Percentiles rank a stretch among this genome's conserved stretches.
phyloP scores from a whole-genome alignment of 805 yeast genomes.

The Metschnikowia sp. region DNA sequence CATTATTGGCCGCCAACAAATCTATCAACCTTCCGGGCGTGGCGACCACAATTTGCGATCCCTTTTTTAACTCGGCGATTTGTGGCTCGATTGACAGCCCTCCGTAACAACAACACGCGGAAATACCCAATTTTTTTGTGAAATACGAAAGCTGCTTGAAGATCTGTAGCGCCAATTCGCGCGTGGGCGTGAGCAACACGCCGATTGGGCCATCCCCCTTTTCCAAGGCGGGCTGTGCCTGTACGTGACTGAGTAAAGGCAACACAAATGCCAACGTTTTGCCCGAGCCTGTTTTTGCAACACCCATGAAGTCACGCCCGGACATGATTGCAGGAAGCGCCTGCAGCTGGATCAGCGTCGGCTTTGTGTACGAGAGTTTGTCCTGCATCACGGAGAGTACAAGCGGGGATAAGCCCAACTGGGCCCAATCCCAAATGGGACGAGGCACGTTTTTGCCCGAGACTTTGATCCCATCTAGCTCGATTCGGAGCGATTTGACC shows the following conservation, averaged over 20 bases:
- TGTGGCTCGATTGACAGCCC: constrained; percentile 83
- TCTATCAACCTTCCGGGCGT: constrained; percentile 96
- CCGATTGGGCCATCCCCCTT: constrained; percentile 74
- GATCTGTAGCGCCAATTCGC: constrained; percentile 88
- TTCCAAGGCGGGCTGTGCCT: constrained; percentile 58
- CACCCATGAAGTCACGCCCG: constrained; percentile 87
- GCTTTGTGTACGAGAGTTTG: constrained; percentile 50
- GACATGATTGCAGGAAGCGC: constrained; percentile 88
- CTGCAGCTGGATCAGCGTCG: constrained; percentile 89
- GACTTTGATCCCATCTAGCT: constrained; percentile 63
- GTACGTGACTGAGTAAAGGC: constrained; percentile 81
- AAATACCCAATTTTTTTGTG: constrained; percentile 44
- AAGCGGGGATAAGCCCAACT: constrained; percentile 68
- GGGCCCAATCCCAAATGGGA: constrained; percentile 77
- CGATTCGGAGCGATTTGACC: constrained; percentile 49
- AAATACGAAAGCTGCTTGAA: constrained; percentile 62
- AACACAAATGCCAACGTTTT: constrained; percentile 85
- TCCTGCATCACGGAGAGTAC: constrained; percentile 51
- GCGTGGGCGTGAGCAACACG: constrained; percentile 80
- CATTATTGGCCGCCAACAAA: constrained; percentile 75
- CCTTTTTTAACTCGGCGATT: constrained; percentile 73
- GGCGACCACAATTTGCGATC: constrained; percentile 79
- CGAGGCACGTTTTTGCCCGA: constrained; percentile 54
- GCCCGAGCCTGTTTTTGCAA: constrained; percentile 96
- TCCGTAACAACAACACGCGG: constrained; percentile 82